Conservation (phyloP, 352 stramenopile genomes). For the Phytophthora colocasiae region DNA sequence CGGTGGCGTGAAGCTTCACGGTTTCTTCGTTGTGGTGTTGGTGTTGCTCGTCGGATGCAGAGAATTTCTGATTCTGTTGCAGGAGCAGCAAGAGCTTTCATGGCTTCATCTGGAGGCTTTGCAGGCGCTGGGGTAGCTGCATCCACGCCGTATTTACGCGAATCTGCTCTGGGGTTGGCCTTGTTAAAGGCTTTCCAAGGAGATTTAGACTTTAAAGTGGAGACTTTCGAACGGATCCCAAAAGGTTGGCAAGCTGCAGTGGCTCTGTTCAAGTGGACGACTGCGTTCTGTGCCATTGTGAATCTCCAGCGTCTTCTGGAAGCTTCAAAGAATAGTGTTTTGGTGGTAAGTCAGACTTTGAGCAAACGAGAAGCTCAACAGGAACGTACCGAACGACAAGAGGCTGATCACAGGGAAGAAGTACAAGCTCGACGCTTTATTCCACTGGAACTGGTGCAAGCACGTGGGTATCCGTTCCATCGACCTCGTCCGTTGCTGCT, state of each 20-base stretch:
- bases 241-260: constrained; percentile 58
- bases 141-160: constrained; percentile 44
- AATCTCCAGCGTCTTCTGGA: constrained; percentile 58
- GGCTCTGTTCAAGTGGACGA: constrained; percentile 68
- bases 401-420: constrained; percentile 47
- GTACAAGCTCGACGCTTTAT: constrained; percentile 66
- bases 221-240: constrained; percentile 56
- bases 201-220: constrained; percentile 57
- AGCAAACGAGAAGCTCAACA: constrained; percentile 54
- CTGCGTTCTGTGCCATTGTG: constrained; percentile 47
- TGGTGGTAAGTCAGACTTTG: constrained; percentile 47
- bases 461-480: constrained; percentile 34
- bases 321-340: constrained; percentile 20
- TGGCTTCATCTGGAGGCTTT: constrained; percentile 16
- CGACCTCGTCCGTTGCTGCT: constrained; percentile 70
- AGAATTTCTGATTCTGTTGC: constrained; percentile 52
- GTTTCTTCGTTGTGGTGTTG: constrained; percentile 58
- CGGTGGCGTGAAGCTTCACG: constrained; percentile 70
- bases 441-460: constrained; percentile 49
- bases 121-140: constrained; percentile 25
- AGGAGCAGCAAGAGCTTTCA: constrained; percentile 33
- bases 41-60: constrained; percentile 60
- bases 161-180: constrained; percentile 40
- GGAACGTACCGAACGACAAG: constrained; percentile 47
- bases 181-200: constrained; percentile 54